These are phyloP conservation scores for Aspergillus sp. DNA, from an alignment of 2,329 filamentous ascomycete species.

Conservation along the genomic window DNA sequence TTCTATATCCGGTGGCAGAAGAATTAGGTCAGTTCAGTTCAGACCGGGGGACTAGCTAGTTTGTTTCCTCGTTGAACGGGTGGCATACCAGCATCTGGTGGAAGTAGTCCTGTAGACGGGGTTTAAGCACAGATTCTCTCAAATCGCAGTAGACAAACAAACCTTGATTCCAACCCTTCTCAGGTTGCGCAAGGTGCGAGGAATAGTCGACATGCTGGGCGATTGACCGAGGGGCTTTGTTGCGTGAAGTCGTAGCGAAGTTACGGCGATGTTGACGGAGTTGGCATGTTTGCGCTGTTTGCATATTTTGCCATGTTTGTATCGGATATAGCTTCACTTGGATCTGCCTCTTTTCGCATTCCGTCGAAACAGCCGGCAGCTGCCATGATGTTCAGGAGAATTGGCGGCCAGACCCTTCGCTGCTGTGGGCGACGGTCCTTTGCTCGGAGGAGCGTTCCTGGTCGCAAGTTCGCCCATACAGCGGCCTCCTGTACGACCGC, in stretches of 20 bases:
- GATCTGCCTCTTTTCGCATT: constrained; percentile 5
- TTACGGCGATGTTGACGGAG: constrained; percentile 15
- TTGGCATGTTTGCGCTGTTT: constrained; percentile 31
- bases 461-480: constrained; percentile 31
- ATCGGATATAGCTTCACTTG: no score
- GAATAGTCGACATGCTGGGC: constrained; percentile 75
- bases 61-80: constrained; percentile 4
- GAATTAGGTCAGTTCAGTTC: no score
- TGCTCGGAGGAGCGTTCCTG: constrained; percentile 20
- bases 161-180: constrained; percentile 85
- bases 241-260: constrained; percentile 12
- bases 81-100: constrained; percentile 75
- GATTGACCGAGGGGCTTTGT: constrained; percentile 11
- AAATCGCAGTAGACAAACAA: constrained; percentile 8
- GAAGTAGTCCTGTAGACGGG: constrained; percentile 62
- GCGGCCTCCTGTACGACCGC: constrained; percentile 16
- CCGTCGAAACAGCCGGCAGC: background rate
- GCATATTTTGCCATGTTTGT: constrained; percentile 9
- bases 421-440: constrained; percentile 23
- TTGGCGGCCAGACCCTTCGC: constrained; percentile 30
- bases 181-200: constrained; percentile 77
- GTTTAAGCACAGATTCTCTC: constrained; percentile 29
- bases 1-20: no score
- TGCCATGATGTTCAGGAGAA: constrained; percentile 29
- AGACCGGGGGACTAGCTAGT: no score